Conservation (phyloP, 129 eudicot genomes). For the Erigeron canadensis region DNA sequence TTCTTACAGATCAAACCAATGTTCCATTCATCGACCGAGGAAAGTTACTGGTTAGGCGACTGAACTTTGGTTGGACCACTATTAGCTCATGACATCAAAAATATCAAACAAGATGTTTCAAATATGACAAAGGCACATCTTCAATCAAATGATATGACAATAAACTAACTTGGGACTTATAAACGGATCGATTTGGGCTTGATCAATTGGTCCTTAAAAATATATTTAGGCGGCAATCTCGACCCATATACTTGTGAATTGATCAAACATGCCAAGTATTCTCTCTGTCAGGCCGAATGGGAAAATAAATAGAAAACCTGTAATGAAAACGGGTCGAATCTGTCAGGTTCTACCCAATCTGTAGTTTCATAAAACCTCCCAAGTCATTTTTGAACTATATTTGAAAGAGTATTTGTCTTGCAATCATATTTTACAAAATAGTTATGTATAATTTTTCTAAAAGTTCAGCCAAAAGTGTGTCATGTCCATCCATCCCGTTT, state of each 20-base stretch:
- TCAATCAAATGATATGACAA: not conserved
- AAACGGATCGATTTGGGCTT: slow-evolving; percentile 1
- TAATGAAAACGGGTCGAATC: not conserved
- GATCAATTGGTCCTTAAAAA: not conserved
- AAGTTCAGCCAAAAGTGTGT: not conserved
- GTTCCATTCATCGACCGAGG: not conserved
- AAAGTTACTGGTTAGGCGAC: not conserved
- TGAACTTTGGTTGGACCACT: not conserved
- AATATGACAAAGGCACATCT: no score
- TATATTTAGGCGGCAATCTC: not conserved
- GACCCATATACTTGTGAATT: not conserved
- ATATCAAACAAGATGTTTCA: no score
- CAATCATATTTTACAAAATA: not conserved
- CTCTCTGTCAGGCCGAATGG: not conserved
- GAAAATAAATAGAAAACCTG: not conserved
- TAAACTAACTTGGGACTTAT: not conserved
- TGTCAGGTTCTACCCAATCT: not conserved
- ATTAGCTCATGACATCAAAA: not conserved
- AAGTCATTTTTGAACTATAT: not conserved
- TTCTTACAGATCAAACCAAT: slow-evolving; percentile 9
- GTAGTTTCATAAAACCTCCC: not conserved
- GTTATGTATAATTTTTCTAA: not conserved
- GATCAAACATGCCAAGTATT: not conserved
- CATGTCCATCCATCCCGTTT: not conserved
- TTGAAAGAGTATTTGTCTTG: not conserved